A percentile compares a stretch with the other conserved stretches of the same genome.
Conservation (phyloP, 768 basidiomycete species). For the Floccularia luteovirens region DNA sequence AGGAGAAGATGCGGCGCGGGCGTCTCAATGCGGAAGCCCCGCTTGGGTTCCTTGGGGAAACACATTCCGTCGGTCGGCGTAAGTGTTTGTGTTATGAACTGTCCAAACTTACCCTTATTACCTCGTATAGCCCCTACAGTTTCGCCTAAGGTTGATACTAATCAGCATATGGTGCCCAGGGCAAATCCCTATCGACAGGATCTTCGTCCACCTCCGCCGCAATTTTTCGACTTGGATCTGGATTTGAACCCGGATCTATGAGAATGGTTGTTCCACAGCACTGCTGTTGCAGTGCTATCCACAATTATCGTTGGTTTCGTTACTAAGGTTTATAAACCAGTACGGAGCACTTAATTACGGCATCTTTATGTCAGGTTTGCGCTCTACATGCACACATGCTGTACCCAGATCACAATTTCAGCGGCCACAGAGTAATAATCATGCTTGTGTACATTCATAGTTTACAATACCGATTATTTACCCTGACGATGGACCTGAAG, state of each 20-base stretch:
- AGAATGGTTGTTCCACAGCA: conserved; percentile 8
- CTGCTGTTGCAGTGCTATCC: too few species aligned
- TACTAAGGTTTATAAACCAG: too few species aligned
- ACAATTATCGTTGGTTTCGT: too few species aligned
- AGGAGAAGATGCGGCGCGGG: conserved; percentile 85
- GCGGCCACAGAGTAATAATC: too few species aligned
- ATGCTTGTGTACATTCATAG: too few species aligned
- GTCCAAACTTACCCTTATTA: conserved; percentile 3
- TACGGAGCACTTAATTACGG: too few species aligned
- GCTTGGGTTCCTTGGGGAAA: conserved; percentile 71
- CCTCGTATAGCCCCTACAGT: conserved; percentile 46
- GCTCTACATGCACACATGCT: too few species aligned
- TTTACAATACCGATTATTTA: too few species aligned
- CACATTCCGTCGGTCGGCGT: conserved; percentile 76
- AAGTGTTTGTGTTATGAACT: conserved; percentile 16
- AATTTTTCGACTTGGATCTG: conserved; percentile 72
- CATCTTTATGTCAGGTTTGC: too few species aligned
- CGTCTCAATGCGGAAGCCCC: conserved; percentile 76
- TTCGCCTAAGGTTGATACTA: conserved; percentile 44
- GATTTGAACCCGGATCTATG: conserved; percentile 80
- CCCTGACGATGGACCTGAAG: too few species aligned
- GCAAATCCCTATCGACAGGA: conserved; percentile 71
- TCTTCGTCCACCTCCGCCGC: conserved; percentile 48
- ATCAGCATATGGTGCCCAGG: conserved; percentile 39
- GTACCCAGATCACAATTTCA: too few species aligned